Base-by-base conservation (phyloP, 257 asterid genomes). In the Lithospermum erythrorhizon region DNA sequence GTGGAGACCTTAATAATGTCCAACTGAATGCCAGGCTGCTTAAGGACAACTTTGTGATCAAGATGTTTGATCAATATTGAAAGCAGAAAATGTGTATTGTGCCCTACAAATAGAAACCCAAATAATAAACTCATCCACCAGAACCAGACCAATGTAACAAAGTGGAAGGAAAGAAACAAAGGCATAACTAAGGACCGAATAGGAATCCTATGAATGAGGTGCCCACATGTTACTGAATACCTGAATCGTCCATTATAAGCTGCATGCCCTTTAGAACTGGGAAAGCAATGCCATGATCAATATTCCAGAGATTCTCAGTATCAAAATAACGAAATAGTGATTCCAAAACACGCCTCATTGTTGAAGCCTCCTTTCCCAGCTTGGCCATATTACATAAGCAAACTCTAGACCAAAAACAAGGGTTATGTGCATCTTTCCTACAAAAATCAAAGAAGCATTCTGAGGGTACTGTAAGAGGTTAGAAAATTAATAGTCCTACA, bases 261-360 rank as follows among this genome's bases (percentile, higher is more conserved):
- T 89, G 99, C 91, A 93, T 93, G 70, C 88, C 96, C 81, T 70
- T 85, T 71, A 93, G 83, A 66, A 89, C 95, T 6, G 89, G 95
- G 74, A 83, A 81, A 62, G 97, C 99, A 60, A 89, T 78, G 63
- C 93, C 97, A 37, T 65, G 55, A 65, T 81, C 77, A 25, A 77
- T 58, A 37, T 83, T 83, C 99, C 99, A 93, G 3, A 79, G 72
- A 70, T 87, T 84, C 63, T 79, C 95, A 47, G 65, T 73, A 64
- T 93, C 99, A 27, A 89, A 87, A 76, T 83, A 93, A 45, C 95
- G 89, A 66, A 89, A 89, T 68, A 89, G 71, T 56, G 97, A 89
- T 75, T 93, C 99, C 53, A 93, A 83, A 78, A 93, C 96, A 21
- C 96, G 91, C 37, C 99, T 90, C 95, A 83, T 89, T 29, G 99